These are phyloP conservation scores for Aspergillus uvarum DNA, from an alignment of 2,329 filamentous ascomycete species.

Conservation along the genomic window DNA sequence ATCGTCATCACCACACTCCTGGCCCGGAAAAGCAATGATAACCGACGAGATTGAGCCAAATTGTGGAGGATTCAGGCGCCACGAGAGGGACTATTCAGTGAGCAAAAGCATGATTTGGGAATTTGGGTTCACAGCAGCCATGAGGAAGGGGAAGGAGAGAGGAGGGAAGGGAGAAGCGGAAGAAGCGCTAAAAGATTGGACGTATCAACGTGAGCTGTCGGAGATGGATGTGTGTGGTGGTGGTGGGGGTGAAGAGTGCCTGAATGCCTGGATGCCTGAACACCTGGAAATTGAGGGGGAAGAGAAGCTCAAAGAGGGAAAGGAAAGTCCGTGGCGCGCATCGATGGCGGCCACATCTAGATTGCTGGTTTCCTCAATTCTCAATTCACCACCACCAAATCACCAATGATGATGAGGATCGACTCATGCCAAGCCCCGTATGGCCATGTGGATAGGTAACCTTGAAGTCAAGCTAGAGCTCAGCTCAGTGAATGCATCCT, in stretches of 20 bases:
- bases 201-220: constrained; percentile 33
- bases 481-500: neutral
- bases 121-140: neutral
- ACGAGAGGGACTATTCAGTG: constrained; percentile 2
- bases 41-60: neutral
- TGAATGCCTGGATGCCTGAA: constrained; percentile 5
- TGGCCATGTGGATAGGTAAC: constrained; percentile 2
- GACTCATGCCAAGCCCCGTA: neutral
- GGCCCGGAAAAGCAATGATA: constrained; percentile 10
- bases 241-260: too few relatives aligned
- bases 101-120: neutral
- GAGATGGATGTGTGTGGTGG: constrained; percentile 16
- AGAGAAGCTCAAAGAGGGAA: neutral
- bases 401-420: neutral
- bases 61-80: neutral
- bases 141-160: neutral
- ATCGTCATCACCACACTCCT: constrained; percentile 12
- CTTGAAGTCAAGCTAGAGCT: too few relatives aligned
- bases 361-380: constrained; percentile 13
- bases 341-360: constrained; percentile 24
- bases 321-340: neutral
- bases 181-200: constrained; percentile 21
- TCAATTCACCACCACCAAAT: neutral
- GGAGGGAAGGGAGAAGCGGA: too few relatives aligned
- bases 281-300: neutral